These are phyloP conservation scores for Amanita polypyramis DNA, from an alignment of 768 basidiomycete species.

Conservation along the genomic window DNA sequence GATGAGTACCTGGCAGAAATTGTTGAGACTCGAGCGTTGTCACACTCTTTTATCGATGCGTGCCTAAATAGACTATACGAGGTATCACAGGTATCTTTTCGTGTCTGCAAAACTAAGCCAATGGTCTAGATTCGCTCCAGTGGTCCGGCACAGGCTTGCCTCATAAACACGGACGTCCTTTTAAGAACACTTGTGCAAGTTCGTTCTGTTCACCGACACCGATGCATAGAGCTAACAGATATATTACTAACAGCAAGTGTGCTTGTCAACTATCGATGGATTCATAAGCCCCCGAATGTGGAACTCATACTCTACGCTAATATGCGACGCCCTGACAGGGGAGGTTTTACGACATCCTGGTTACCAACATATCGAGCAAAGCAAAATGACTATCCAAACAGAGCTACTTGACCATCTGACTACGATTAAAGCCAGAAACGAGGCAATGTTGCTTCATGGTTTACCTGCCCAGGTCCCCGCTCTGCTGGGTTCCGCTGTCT, in stretches of 20 bases:
- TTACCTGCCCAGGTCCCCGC: conserved; percentile 52
- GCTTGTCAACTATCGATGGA: conserved; percentile 62
- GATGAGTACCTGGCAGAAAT: conserved; percentile 76
- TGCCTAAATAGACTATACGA: conserved; percentile 58
- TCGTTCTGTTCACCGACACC: conserved; percentile 9
- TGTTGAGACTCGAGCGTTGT: conserved; percentile 52
- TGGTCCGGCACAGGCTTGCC: conserved; percentile 39
- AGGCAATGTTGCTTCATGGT: conserved; percentile 67
- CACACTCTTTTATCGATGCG: conserved; percentile 62
- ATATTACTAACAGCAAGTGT: conserved; percentile 39
- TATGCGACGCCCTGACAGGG: conserved; percentile 38
- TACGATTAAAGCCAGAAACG: conserved; percentile 71
- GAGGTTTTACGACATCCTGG: conserved; percentile 20
- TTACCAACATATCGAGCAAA: conserved; percentile 28
- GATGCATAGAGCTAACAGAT: background rate
- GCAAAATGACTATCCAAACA: conserved; percentile 31
- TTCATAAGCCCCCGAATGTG: conserved; percentile 68
- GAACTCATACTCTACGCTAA: conserved; percentile 37
- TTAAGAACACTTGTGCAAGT: conserved; percentile 57
- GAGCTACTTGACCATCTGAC: conserved; percentile 46
- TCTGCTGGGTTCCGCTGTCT: conserved; percentile 49
- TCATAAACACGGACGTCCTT: conserved; percentile 40
- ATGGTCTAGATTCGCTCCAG: conserved; percentile 39
- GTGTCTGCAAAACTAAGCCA: background rate
- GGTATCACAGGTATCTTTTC: conserved; percentile 23